Percentiles rank a stretch among this genome's conserved stretches.
Evolutionary conservation across 768 basidiomycete genomes (phyloP).

Genomic region (Termitomyces sp.): DNA sequence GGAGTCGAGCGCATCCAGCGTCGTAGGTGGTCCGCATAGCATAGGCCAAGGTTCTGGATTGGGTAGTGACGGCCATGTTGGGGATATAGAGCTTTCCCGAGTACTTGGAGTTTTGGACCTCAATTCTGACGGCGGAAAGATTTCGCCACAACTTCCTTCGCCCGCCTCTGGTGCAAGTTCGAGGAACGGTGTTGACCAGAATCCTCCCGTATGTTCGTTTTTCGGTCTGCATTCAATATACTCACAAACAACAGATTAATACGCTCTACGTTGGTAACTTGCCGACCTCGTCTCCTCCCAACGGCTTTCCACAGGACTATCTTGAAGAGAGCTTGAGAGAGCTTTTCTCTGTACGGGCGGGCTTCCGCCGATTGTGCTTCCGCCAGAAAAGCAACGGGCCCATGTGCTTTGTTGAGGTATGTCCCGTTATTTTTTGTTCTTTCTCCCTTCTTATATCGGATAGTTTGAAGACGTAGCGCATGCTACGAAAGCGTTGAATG

Average conservation of each 20-base stretch:
- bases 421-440: constrained; percentile 1
- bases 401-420: constrained; percentile 98
- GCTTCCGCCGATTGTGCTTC: constrained; percentile 91
- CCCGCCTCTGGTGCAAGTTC: constrained; percentile 64
- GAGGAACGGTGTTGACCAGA: constrained; percentile 69
- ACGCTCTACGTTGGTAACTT: constrained; percentile 99
- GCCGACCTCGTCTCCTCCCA: constrained; percentile 74
- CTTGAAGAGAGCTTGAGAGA: constrained; percentile 85
- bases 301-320: constrained; percentile 69
- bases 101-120: constrained; percentile 46
- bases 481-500: constrained; percentile 84
- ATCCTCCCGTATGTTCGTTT: constrained; percentile 68
- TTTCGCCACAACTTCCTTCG: constrained; percentile 73
- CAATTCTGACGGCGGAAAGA: constrained; percentile 47
- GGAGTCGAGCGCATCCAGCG: constrained; percentile 28
- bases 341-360: constrained; percentile 73
- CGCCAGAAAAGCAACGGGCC: constrained; percentile 96
- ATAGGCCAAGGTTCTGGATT: constrained; percentile 8
- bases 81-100: constrained; percentile 29
- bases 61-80: constrained; percentile 11
- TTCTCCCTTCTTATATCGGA: constrained; percentile 9
- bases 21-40: constrained; percentile 20
- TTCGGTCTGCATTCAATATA: background rate
- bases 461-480: constrained; percentile 88
- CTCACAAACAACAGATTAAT: constrained; percentile 59